Base-by-base conservation (phyloP, 805 yeast species). In the Tetrapisispora taiwanensis region DNA sequence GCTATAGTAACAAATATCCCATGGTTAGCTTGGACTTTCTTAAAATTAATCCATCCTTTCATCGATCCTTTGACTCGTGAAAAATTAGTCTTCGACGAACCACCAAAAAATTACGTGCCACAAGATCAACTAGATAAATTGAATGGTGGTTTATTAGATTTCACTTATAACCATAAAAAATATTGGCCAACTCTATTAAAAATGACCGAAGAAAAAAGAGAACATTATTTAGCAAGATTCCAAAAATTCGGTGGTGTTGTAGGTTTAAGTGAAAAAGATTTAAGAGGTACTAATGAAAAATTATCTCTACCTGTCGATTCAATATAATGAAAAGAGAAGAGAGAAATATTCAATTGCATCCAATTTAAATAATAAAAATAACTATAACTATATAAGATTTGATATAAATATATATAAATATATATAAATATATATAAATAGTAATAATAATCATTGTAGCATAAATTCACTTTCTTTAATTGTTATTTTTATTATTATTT, bases 31-130 rank as follows among this genome's bases (percentile, higher is more conserved):
- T 84, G 95, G 85, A 81, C 95, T 9, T 92, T 92, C 56, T 69
- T 92, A 53, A 89, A 84, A 67, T 68, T 92, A 50, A 89, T 90
- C 51, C 86, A 85, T 55, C 98, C 99, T 5, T 92, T 92, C 62
- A 92, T 92, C 51, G 98, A 92, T 60, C 97, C 98, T 9, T 67
- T 86, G 57, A 92, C 99, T 1, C 74, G 95, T 49, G 96, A 89
- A 64, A 92, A 92, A 67, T 74, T 92, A 50, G 94, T 88, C 4
- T 92, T 80, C 60, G 94, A 86, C 61, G 86, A 88, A 54, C 95
- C 96, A 14, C 86, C 89, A 65, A 74, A 78, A 19, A 70, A 85
- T 30, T 90, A 84, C 56, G 92, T 88, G 13, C 95, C 95, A 1
- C 64, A 64, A 24, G 82, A 78, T 44, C 95, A 88, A 62, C 73